These are phyloP conservation scores for Grosmannia huntii DNA, from an alignment of 2,329 filamentous ascomycete genomes.

Conservation along the genomic window DNA sequence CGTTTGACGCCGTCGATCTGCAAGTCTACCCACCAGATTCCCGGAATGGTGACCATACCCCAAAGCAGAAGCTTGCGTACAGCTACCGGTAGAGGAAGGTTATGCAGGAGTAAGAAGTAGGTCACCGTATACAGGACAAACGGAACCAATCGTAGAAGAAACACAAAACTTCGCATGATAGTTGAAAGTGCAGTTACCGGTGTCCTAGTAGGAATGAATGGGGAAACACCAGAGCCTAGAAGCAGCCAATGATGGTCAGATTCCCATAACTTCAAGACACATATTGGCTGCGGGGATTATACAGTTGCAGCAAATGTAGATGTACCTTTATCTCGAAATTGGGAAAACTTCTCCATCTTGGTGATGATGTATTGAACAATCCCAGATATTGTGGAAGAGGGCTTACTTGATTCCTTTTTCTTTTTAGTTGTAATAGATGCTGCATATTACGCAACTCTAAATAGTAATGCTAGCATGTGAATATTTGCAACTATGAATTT, in stretches of 20 bases:
- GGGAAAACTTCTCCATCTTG: conserved; percentile 88
- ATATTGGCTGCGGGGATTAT: no score
- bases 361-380: not conserved
- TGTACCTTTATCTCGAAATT: conserved; percentile 79
- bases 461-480: conserved; percentile 2
- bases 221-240: conserved; percentile 84
- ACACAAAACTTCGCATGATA: conserved; percentile 57
- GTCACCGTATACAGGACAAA: conserved; percentile 53
- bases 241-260: not conserved
- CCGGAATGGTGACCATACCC: conserved; percentile 75
- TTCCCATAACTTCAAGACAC: not conserved
- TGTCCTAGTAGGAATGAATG: conserved; percentile 74
- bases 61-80: conserved; percentile 76
- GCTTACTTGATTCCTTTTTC: not conserved
- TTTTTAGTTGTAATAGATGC: not conserved
- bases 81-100: conserved; percentile 48
- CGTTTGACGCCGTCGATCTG: conserved; percentile 94
- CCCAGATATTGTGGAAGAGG: not conserved
- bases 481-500: not conserved
- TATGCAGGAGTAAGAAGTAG: conserved; percentile 75
- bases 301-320: not conserved
- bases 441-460: not conserved
- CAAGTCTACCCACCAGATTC: conserved; percentile 98
- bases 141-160: conserved; percentile 67
- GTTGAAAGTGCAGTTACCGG: conserved; percentile 47